Base-by-base conservation (phyloP, 495 filamentous ascomycete genomes). In the Annulohypoxylon moriforme region DNA sequence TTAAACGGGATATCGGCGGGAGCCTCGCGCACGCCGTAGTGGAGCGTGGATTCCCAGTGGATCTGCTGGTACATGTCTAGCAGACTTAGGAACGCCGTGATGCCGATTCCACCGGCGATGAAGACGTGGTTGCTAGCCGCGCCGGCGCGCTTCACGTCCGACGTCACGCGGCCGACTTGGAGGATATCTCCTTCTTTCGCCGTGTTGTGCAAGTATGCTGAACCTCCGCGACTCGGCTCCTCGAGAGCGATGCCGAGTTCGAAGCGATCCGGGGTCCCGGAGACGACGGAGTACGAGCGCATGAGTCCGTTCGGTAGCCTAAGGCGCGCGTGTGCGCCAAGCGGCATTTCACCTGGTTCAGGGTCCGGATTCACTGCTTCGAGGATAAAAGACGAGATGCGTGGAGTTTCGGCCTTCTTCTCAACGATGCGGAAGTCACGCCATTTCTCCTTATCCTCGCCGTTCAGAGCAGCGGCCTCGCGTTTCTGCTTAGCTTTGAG, bases 101-200 rank as follows among this genome's bases (percentile, higher is more conserved):
- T 81, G 0, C 86, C 85, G 13, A 88, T 81, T 0, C 86, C 86
- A 25, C 80, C 86, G 1, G 76, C 85, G 14, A 88, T 81, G 71
- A 86, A 86, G 3, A 87, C 78, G 61, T 87, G 85, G 42, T 84
- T 76, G 60, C 80, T 83, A 0, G 82, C 83, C 2, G 77, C 77
- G 20, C 40, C 36, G 1, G 71, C 76, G 18, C 67, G 52, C 13
- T 71, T 75, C 5, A 86, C 67, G 38, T 78, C 81, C 4, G 68
- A 71, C 10, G 82, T 83, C 20, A 85, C 75, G 11, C 79, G 73
- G 8, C 83, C 82, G 0, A 83, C 78, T n/a, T 79, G 72, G 79
- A 90, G 76, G 75, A 86, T 67, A 72, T 88, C 73, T 76, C 83
- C 78, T 33, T 75, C 66, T 11, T 75, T 61, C n/a, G 72, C 34